Evolutionary conservation across 2,329 filamentous ascomycete genomes (phyloP), one percentile per base, ranked within the genome.

Genomic region (Akanthomyces lecanii): DNA sequence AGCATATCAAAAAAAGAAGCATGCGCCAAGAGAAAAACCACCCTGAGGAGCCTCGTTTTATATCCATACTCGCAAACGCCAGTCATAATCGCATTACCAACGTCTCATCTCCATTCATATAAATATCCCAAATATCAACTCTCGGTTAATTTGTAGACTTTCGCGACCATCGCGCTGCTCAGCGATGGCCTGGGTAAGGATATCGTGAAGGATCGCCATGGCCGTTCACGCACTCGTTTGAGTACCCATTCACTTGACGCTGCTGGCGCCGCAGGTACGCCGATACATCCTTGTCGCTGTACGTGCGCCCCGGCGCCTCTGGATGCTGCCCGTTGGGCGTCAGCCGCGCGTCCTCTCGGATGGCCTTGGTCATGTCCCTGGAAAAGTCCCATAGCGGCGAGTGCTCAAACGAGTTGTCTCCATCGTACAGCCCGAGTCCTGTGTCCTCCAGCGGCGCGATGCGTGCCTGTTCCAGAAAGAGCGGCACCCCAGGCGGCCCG

Each of bases 371-470:
- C 58, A 61, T 61, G n/a, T 61, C 58, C 38, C 28, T 61, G 8
- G 47, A 53, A 25, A 61, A 61, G 12, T 44, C 25, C 36, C 16
- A 45, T 8, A 61, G 48, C 12, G 58, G 58, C 10, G 47, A 52
- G n/a, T 61, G 47, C 28, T 61, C 48, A 23, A 62, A 62, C 25
- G 60, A 55, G 25, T 62, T 62, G 45, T 62, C 60, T 7, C 60
- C 60, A 12, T 62, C 60, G 18, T 62, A 62, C 33, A 62, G 45
- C 23, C 51, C 51, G 11, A 62, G 33, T 2, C 42, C 60, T 18
- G 21, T 23, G 14, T 62, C 52, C 21, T 56, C 52, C 52, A 55
- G 28, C 16, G 60, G 52, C 25, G 60, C 52, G 18, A 62, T 62
- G 11, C 52, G 52, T 18, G 60, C 60, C 45, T 62, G 60, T 18